Evolutionary conservation across 306 rosid species (phyloP).

Genomic region (Gynostemma pentaphyllum): DNA sequence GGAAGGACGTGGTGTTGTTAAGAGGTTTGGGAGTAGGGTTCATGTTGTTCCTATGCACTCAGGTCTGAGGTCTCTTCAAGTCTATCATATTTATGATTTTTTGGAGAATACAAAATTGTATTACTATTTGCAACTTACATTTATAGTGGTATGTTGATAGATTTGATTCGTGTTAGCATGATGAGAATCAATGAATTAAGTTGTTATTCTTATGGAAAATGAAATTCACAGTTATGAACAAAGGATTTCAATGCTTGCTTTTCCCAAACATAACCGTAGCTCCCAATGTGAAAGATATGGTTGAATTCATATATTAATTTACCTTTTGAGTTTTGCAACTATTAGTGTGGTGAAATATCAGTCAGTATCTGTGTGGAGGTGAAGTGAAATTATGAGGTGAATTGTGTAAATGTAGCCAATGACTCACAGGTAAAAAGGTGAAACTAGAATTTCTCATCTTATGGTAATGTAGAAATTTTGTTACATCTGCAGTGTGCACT

Average conservation of each 20-base stretch:
- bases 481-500: neutral
- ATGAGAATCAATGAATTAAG: neutral
- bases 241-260: neutral
- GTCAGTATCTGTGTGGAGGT: neutral
- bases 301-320: neutral
- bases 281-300: neutral
- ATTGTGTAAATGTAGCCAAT: neutral
- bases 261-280: neutral
- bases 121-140: neutral
- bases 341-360: neutral
- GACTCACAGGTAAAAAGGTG: neutral
- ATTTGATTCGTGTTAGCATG: neutral
- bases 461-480: neutral
- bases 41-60: constrained; percentile 95
- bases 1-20: constrained; percentile 88
- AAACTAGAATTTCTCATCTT: neutral
- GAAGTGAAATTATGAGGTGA: neutral
- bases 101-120: neutral
- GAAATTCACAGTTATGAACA: too few species aligned
- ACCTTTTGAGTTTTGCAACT: neutral
- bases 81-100: neutral
- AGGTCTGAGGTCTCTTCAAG: constrained; percentile 27
- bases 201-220: too few species aligned
- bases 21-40: constrained; percentile 69
- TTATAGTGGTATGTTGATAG: neutral